A percentile compares a stretch with the other conserved stretches of the same genome.
Conservation (phyloP, 805 yeast genomes). For the Metschnikowia hibisci region DNA sequence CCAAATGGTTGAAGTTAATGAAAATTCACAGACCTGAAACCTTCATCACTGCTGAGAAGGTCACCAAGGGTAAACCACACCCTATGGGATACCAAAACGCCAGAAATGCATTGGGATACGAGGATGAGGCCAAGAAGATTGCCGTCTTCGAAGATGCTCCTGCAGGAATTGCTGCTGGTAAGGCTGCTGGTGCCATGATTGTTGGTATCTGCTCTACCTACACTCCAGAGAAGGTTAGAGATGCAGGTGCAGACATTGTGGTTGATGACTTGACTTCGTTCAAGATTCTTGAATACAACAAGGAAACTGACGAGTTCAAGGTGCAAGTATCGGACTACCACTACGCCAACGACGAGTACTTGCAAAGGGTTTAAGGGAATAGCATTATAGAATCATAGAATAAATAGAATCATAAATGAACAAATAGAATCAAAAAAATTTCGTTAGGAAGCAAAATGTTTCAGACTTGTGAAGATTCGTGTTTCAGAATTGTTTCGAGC, state of each 20-base stretch:
- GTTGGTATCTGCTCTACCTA: slow-evolving; percentile 83
- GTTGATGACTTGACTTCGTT: slow-evolving; percentile 68
- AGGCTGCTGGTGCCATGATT: slow-evolving; percentile 76
- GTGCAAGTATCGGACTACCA: slow-evolving; percentile 39
- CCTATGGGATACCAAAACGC: slow-evolving; percentile 78
- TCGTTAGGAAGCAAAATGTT: too few relatives aligned
- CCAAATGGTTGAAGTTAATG: slow-evolving; percentile 72
- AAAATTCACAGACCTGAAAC: slow-evolving; percentile 59
- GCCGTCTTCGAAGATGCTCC: slow-evolving; percentile 89
- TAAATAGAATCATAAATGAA: too few relatives aligned
- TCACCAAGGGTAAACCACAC: slow-evolving; percentile 76
- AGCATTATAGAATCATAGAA: slow-evolving; percentile 6
- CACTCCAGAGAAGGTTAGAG: slow-evolving; percentile 61
- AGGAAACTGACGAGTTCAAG: slow-evolving; percentile 41
- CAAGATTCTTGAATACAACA: slow-evolving; percentile 51
- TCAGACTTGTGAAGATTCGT: too few relatives aligned
- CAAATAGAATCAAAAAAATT: too few relatives aligned
- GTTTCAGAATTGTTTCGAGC: too few relatives aligned
- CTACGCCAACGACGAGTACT: slow-evolving; percentile 40
- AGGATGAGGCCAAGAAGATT: slow-evolving; percentile 32
- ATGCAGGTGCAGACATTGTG: slow-evolving; percentile 78
- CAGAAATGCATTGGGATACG: slow-evolving; percentile 43
- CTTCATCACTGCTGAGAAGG: slow-evolving; percentile 81
- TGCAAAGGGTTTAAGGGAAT: slow-evolving; percentile 19
- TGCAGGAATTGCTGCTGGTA: slow-evolving; percentile 81